Evolutionary conservation across 177 flowering plant species (phyloP).

Genomic region (Vitis hybrid): DNA sequence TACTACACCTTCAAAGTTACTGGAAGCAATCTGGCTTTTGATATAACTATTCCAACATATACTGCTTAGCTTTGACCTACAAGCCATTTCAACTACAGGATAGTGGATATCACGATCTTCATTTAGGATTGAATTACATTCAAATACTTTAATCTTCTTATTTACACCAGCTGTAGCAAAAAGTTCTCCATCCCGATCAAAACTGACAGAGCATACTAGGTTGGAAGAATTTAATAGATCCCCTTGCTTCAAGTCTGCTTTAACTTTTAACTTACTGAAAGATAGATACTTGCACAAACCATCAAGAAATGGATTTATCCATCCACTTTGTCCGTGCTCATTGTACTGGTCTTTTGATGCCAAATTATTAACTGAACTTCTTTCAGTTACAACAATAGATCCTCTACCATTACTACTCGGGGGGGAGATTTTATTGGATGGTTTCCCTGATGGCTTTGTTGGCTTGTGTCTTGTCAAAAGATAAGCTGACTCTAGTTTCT

Average conservation of each 20-base stretch:
- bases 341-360: slow-evolving; percentile 33
- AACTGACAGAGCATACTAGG: slow-evolving; percentile 84
- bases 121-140: slow-evolving; percentile 63
- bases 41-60: slow-evolving; percentile 94
- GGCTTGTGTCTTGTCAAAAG: slow-evolving; percentile 66
- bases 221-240: slow-evolving; percentile 90
- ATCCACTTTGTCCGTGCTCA: slow-evolving; percentile 50
- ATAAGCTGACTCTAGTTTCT: slow-evolving; percentile 83
- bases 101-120: slow-evolving; percentile 87
- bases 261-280: slow-evolving; percentile 71
- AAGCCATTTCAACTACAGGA: slow-evolving; percentile 90
- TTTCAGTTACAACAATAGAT: slow-evolving; percentile 62
- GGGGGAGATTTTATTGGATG: slow-evolving; percentile 35
- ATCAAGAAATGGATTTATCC: slow-evolving; percentile 88
- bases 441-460: slow-evolving; percentile 31
- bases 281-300: slow-evolving; percentile 91
- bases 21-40: slow-evolving; percentile 95
- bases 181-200: slow-evolving; percentile 92
- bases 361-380: slow-evolving; percentile 65
- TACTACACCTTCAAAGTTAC: slow-evolving; percentile 95
- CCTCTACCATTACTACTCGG: slow-evolving; percentile 57
- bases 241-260: slow-evolving; percentile 88
- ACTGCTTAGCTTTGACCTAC: slow-evolving; percentile 84
- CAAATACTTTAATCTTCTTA: slow-evolving; percentile 94
- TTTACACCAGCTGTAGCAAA: slow-evolving; percentile 98